A percentile compares a stretch with the other conserved stretches of the same genome.
Conservation (phyloP, 495 filamentous ascomycete genomes). For the Penicillium waksmanii region DNA sequence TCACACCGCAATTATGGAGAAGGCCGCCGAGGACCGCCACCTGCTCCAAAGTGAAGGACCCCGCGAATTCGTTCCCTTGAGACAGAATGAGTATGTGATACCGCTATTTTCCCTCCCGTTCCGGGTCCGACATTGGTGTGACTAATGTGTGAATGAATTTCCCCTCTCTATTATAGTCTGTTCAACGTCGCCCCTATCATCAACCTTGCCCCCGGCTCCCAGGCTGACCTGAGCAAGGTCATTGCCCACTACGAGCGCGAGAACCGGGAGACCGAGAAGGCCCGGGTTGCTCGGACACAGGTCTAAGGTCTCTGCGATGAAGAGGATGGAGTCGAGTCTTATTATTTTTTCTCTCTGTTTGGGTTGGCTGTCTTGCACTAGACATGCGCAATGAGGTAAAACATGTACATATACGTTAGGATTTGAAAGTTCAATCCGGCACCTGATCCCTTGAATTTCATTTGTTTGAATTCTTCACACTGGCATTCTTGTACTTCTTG, state of each 20-base stretch:
- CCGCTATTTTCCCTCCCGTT: background rate
- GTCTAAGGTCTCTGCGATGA: constrained; percentile 48
- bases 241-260: constrained; percentile 65
- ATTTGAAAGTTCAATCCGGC: constrained; percentile 31
- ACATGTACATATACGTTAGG: constrained; percentile 49
- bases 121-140: background rate
- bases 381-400: constrained; percentile 35
- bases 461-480: constrained; percentile 25
- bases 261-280: constrained; percentile 57
- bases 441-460: constrained; percentile 35
- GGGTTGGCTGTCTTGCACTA: constrained; percentile 26
- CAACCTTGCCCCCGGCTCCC: constrained; percentile 66
- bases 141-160: background rate
- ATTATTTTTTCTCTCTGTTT: constrained; percentile 24
- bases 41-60: constrained; percentile 61
- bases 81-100: constrained; percentile 68
- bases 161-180: constrained; percentile 13
- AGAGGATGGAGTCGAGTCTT: constrained; percentile 12
- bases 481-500: background rate
- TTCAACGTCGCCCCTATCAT: constrained; percentile 63
- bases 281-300: constrained; percentile 47
- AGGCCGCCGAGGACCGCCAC: constrained; percentile 68
- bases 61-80: constrained; percentile 54
- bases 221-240: constrained; percentile 61
- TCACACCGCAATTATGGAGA: constrained; percentile 67